These are phyloP conservation scores for Paratinospora sagittata DNA, from an alignment of 164 flowering plant species.

Conservation along the genomic window DNA sequence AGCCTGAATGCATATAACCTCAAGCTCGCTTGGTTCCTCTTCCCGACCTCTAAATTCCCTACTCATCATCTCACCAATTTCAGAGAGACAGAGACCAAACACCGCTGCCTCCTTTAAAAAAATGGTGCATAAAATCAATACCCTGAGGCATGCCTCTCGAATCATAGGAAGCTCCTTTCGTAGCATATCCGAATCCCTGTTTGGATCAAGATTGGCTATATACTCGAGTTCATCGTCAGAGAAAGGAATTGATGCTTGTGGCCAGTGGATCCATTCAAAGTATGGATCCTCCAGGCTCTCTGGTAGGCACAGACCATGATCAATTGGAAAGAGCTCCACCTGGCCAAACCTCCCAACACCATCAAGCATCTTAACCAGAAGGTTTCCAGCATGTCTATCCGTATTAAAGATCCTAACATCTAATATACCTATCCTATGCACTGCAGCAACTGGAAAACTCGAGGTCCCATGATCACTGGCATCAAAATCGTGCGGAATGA, in stretches of 20 bases:
- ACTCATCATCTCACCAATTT: conserved; percentile 75
- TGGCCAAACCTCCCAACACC: conserved; percentile 43
- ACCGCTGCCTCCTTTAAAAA: conserved; percentile 58
- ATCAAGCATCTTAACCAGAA: conserved; percentile 51
- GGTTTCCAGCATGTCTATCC: conserved; percentile 67
- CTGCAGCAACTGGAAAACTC: conserved; percentile 56
- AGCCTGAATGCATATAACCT: conserved; percentile 50
- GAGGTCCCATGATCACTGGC: conserved; percentile 71
- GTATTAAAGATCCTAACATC: conserved; percentile 60
- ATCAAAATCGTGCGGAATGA: conserved; percentile 62
- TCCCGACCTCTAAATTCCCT: conserved; percentile 40
- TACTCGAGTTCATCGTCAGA: conserved; percentile 63
- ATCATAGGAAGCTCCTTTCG: conserved; percentile 61
- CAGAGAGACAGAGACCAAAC: conserved; percentile 53
- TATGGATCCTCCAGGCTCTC: conserved; percentile 71
- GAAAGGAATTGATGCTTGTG: conserved; percentile 67
- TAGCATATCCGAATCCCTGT: conserved; percentile 52
- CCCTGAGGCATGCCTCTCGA: conserved; percentile 56
- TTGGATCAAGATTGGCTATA: conserved; percentile 46
- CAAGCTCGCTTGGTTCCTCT: conserved; percentile 68
- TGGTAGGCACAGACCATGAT: conserved; percentile 67
- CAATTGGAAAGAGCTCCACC: conserved; percentile 64
- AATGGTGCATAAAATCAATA: conserved; percentile 47
- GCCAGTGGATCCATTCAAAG: conserved; percentile 79
- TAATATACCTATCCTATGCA: conserved; percentile 65